A percentile compares a stretch with the other conserved stretches of the same genome.
Conservation (phyloP, 257 asterid species). For the Solanum pimpinellifolium region DNA sequence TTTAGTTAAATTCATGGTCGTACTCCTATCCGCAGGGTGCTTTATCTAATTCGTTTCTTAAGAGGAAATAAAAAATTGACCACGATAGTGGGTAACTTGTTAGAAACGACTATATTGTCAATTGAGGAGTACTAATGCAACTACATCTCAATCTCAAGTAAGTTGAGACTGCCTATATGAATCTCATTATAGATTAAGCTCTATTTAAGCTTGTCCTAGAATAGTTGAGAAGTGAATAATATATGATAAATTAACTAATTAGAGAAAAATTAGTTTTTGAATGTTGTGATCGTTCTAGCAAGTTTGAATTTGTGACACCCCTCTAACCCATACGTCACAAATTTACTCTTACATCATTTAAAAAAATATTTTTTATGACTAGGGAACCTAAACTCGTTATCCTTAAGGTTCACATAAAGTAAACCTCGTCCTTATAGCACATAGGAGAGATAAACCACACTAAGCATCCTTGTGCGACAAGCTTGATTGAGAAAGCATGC, state of each 20-base stretch:
- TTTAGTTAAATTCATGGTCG: too few species aligned
- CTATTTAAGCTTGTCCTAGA: too few species aligned
- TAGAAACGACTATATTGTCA: neutral
- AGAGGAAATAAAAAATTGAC: neutral
- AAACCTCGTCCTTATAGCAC: neutral
- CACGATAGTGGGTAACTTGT: neutral
- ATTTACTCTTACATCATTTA: neutral
- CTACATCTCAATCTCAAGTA: neutral
- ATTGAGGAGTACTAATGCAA: neutral
- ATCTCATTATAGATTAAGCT: too few species aligned
- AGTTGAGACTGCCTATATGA: too few species aligned
- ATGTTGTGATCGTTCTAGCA: neutral
- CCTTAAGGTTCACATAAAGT: neutral
- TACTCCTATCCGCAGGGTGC: neutral
- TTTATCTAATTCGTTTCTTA: too few species aligned
- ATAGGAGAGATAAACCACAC: neutral
- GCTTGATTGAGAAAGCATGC: neutral
- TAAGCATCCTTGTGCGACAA: neutral
- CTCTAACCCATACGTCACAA: neutral
- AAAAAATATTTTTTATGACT: too few species aligned
- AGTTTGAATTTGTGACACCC: neutral
- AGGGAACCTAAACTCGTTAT: neutral
- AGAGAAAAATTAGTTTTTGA: neutral
- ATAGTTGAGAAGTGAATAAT: too few species aligned
- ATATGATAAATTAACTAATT: too few species aligned